These are phyloP conservation scores for Albugo laibachii DNA, from an alignment of 352 stramenopile species.

Conservation along the genomic window DNA sequence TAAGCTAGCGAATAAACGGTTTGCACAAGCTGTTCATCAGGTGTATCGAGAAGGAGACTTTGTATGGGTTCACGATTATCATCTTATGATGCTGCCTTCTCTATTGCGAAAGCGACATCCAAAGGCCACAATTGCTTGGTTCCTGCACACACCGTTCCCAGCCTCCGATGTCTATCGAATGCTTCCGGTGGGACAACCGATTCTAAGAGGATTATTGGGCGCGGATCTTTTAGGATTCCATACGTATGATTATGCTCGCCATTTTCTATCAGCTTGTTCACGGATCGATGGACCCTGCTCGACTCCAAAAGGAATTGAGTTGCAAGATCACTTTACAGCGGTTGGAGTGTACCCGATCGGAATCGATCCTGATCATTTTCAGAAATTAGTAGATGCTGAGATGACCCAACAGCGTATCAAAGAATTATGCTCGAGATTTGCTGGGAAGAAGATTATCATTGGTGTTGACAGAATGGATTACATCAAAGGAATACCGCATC, in stretches of 20 bases:
- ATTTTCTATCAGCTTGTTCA: conserved; percentile 61
- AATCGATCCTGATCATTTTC: conserved; percentile 73
- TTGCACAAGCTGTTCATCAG: conserved; percentile 59
- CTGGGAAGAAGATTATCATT: conserved; percentile 62
- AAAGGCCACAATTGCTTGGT: conserved; percentile 65
- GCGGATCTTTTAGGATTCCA: conserved; percentile 73
- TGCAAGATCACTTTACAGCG: conserved; percentile 53
- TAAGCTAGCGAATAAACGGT: conserved; percentile 66
- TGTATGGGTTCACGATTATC: conserved; percentile 82
- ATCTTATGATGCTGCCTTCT: conserved; percentile 72
- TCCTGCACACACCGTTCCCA: conserved; percentile 77
- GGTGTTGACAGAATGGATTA: conserved; percentile 76
- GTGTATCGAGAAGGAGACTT: conserved; percentile 65
- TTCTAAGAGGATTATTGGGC: conserved; percentile 57
- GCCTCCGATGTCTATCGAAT: conserved; percentile 73
- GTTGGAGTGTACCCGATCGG: conserved; percentile 74
- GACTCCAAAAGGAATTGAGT: conserved; percentile 65
- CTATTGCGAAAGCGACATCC: conserved; percentile 54
- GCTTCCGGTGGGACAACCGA: conserved; percentile 54
- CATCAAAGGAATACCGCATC: conserved; percentile 78
- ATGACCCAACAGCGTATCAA: conserved; percentile 30
- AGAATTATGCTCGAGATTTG: conserved; percentile 40
- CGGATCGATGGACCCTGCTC: conserved; percentile 51
- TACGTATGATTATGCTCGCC: conserved; percentile 73
- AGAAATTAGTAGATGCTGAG: conserved; percentile 25